A percentile compares a stretch with the other conserved stretches of the same genome.
Conservation (phyloP, 2,329 filamentous ascomycete species). For the Sporothrix euskadiensis region DNA sequence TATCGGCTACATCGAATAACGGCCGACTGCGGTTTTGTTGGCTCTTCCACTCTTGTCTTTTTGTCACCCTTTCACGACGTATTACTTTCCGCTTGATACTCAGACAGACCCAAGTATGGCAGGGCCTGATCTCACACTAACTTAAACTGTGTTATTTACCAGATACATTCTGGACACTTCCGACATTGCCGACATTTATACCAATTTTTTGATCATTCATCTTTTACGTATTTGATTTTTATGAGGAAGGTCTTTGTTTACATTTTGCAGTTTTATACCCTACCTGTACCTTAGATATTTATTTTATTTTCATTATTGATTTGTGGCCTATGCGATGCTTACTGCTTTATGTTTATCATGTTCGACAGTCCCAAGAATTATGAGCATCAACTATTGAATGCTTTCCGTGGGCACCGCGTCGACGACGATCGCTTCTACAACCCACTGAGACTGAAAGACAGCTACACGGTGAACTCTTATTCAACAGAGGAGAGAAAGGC, state of each 20-base stretch:
- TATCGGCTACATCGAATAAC: too few relatives aligned
- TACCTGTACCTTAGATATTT: background rate
- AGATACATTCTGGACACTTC: background rate
- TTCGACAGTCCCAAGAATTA: background rate
- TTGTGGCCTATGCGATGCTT: background rate
- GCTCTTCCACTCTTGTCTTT: too few relatives aligned
- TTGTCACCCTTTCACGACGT: too few relatives aligned
- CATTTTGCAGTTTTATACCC: background rate
- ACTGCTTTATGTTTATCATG: background rate
- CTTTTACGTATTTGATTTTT: background rate
- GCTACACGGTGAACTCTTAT: background rate
- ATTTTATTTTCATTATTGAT: background rate
- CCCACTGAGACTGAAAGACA: background rate
- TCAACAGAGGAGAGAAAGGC: too few relatives aligned
- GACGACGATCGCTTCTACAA: background rate
- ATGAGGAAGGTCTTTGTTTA: background rate
- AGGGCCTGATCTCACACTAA: too few relatives aligned
- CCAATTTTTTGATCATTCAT: background rate
- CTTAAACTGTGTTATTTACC: too few relatives aligned
- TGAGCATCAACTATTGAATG: background rate
- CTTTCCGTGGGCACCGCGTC: background rate
- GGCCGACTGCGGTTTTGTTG: too few relatives aligned
- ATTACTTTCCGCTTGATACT: too few relatives aligned
- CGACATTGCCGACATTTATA: background rate
- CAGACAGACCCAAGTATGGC: too few relatives aligned